These are phyloP conservation scores for Basidiobolus meristosporus DNA, from an alignment of 371 early-diverging fungal species.

Conservation along the genomic window DNA sequence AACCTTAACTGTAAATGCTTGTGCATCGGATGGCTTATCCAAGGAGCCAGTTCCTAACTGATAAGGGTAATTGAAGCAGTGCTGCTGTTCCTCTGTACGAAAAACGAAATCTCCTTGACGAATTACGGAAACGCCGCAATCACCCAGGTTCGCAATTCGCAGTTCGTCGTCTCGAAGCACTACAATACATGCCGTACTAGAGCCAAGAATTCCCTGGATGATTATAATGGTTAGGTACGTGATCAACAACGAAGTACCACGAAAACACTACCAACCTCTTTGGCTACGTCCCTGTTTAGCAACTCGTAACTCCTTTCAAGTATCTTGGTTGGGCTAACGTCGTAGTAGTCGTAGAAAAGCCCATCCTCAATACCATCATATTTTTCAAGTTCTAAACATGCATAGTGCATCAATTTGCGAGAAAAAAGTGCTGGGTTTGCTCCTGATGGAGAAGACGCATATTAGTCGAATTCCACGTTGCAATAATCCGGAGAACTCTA, in stretches of 20 bases:
- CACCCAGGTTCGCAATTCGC: conserved; percentile 83
- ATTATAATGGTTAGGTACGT: background rate
- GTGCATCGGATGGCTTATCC: conserved; percentile 46
- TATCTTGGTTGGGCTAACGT: conserved; percentile 60
- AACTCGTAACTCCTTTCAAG: conserved; percentile 59
- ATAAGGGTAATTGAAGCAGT: conserved; percentile 65
- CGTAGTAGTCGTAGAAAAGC: conserved; percentile 36
- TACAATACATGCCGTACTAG: conserved; percentile 76
- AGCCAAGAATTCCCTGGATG: conserved; percentile 46
- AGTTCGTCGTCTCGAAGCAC: conserved; percentile 78
- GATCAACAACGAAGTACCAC: background rate
- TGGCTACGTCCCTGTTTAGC: conserved; percentile 31
- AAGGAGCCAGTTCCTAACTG: conserved; percentile 52
- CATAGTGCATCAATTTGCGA: conserved; percentile 82
- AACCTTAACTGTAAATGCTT: conserved; percentile 60
- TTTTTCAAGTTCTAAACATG: conserved; percentile 56
- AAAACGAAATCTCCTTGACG: conserved; percentile 76
- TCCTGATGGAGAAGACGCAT: conserved; percentile 12
- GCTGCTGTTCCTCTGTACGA: conserved; percentile 79
- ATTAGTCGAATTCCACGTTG: no score
- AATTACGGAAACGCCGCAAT: conserved; percentile 76
- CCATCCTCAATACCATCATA: conserved; percentile 61
- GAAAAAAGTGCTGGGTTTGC: conserved; percentile 81
- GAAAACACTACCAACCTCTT: conserved; percentile 29
- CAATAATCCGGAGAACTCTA: background rate